These are phyloP conservation scores for Triticum urartu DNA, from an alignment of 176 grass and related monocot species.

Conservation along the genomic window DNA sequence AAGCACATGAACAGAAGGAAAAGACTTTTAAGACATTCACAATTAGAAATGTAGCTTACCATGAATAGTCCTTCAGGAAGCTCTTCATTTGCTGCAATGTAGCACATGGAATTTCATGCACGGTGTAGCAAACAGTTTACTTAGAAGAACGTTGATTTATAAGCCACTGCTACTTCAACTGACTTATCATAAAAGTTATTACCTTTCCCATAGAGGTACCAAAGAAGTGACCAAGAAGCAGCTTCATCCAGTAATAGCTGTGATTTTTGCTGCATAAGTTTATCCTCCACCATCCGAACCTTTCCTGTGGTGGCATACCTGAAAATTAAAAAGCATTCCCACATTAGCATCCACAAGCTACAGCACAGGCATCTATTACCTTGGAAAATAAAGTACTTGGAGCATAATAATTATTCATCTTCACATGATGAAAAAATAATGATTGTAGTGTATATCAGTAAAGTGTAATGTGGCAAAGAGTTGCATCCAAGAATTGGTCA, in stretches of 20 bases:
- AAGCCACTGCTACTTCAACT: slow-evolving; percentile 15
- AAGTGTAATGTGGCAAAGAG: background rate
- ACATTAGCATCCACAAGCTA: slow-evolving; percentile 2
- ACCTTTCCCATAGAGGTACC: slow-evolving; percentile 98
- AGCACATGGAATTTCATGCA: slow-evolving; percentile 36
- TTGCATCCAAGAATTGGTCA: slow-evolving; percentile 9
- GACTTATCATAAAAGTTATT: background rate
- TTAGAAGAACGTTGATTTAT: background rate
- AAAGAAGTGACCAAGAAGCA: slow-evolving; percentile 98
- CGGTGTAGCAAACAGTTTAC: slow-evolving; percentile 31
- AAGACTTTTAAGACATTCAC: background rate
- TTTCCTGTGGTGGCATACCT: slow-evolving; percentile 70
- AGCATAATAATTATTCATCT: background rate
- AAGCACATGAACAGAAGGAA: background rate
- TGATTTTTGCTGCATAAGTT: slow-evolving; percentile 91
- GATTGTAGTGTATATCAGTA: background rate
- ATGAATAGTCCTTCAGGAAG: slow-evolving; percentile 67
- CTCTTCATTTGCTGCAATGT: slow-evolving; percentile 76
- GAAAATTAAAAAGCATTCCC: slow-evolving; percentile 21
- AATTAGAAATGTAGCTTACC: slow-evolving; percentile 43
- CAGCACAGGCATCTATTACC: slow-evolving; percentile 19
- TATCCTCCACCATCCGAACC: slow-evolving; percentile 70
- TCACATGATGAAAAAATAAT: background rate
- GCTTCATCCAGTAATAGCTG: slow-evolving; percentile 86
- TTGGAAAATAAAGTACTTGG: background rate